phyloP scores from a whole-genome alignment of 2,329 filamentous ascomycete genomes.

The Lachnellula suecica region DNA sequence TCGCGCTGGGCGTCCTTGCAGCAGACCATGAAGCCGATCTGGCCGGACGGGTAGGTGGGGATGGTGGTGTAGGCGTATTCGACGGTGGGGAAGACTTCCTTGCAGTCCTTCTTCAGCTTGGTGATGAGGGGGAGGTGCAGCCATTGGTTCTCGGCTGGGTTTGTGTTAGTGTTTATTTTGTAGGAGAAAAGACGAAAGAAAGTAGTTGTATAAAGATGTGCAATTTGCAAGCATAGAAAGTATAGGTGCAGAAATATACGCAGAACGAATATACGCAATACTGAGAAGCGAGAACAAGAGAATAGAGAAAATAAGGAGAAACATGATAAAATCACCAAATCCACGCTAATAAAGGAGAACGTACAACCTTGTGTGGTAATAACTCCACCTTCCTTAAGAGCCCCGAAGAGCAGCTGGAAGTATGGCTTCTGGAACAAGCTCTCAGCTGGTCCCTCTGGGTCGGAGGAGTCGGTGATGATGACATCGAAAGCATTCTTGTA shows the following conservation, averaged over 20 bases:
- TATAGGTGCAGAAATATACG: neutral
- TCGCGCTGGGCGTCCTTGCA: conserved; percentile 87
- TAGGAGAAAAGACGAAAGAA: conserved; percentile 1
- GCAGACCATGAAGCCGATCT: conserved; percentile 99
- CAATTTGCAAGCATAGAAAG: conserved; percentile 4
- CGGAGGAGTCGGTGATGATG: conserved; percentile 98
- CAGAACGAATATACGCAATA: neutral
- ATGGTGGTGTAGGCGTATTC: conserved; percentile 99
- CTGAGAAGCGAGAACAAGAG: neutral
- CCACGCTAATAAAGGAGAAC: conserved; percentile 62
- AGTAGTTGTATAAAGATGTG: too few relatives aligned
- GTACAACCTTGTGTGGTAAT: conserved; percentile 99
- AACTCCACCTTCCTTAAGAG: conserved; percentile 91
- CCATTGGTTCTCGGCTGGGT: conserved; percentile 96
- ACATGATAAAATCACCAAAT: conserved; percentile 15
- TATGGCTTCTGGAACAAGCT: conserved; percentile 98
- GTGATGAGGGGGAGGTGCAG: conserved; percentile 92
- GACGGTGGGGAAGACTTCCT: conserved; percentile 93
- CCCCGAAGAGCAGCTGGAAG: conserved; percentile 89
- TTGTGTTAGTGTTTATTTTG: conserved; percentile 14
- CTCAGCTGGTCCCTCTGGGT: conserved; percentile 96
- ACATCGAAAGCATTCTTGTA: conserved; percentile 98
- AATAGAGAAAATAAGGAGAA: conserved; percentile 8
- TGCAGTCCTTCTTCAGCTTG: conserved; percentile 95
- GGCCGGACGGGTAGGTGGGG: conserved; percentile 96